Percentiles rank a stretch among this genome's conserved stretches.
phyloP scores from a whole-genome alignment of 1,284 basidiomycete species.

The Tremellales sp. region DNA sequence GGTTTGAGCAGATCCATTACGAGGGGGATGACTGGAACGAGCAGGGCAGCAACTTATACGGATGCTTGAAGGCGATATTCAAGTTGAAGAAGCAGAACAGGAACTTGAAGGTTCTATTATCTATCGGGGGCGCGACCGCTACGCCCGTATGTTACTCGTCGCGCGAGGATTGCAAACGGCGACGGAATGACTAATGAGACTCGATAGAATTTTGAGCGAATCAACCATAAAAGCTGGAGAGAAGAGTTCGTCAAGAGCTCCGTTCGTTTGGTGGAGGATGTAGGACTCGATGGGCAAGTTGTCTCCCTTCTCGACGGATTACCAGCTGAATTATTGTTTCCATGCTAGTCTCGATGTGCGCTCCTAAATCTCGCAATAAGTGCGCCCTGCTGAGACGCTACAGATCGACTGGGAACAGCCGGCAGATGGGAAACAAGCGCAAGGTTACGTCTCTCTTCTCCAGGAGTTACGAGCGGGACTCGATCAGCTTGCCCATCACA shows the following conservation, averaged over 20 bases:
- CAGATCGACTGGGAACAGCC: constrained; percentile 55
- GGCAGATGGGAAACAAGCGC: constrained; percentile 48
- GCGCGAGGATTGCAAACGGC: neutral
- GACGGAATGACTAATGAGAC: neutral
- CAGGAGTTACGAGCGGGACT: constrained; percentile 49
- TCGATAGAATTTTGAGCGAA: constrained; percentile 43
- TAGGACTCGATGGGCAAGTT: constrained; percentile 78
- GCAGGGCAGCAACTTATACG: constrained; percentile 72
- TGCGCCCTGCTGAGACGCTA: constrained; percentile 16
- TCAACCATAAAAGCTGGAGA: constrained; percentile 60
- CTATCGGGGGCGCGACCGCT: constrained; percentile 84
- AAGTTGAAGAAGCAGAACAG: constrained; percentile 72
- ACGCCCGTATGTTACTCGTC: constrained; percentile 54
- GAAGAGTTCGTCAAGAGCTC: constrained; percentile 67
- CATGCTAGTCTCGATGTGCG: constrained; percentile 57
- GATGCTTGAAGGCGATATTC: constrained; percentile 83
- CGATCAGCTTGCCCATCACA: constrained; percentile 41
- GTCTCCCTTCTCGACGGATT: neutral
- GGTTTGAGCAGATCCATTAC: constrained; percentile 53
- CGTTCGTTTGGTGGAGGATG: constrained; percentile 72
- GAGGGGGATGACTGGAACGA: constrained; percentile 88
- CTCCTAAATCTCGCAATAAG: constrained; percentile 55
- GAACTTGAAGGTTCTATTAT: constrained; percentile 71
- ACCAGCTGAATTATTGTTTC: constrained; percentile 1
- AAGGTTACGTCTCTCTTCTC: constrained; percentile 52